A percentile compares a stretch with the other conserved stretches of the same genome.
Evolutionary conservation across 352 stramenopile species (phyloP).

Genomic region (Globisporangium ultimum): DNA sequence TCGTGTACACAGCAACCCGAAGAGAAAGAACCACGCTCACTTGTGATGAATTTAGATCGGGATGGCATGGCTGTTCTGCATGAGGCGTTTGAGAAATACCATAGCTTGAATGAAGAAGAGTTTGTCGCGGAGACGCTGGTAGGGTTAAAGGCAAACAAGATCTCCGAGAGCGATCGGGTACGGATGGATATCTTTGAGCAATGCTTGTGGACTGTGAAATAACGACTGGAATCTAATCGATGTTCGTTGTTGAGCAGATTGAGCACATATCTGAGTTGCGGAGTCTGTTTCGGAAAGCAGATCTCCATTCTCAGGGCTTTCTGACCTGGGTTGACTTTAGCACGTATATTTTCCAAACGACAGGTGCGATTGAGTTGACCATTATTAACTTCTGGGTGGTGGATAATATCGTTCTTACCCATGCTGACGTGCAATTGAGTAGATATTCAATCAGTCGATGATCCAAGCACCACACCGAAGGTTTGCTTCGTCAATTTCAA

Average conservation of each 20-base stretch:
- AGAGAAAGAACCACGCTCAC: neutral
- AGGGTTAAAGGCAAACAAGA: constrained; percentile 16
- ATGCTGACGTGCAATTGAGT: neutral
- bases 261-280: constrained; percentile 29
- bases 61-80: constrained; percentile 33
- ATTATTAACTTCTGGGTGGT: neutral
- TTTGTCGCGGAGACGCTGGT: constrained; percentile 39
- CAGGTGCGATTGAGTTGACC: constrained; percentile 19
- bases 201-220: neutral
- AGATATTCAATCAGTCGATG: constrained; percentile 5
- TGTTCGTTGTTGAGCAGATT: constrained; percentile 18
- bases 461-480: constrained; percentile 8
- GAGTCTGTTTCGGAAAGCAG: constrained; percentile 35
- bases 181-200: neutral
- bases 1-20: neutral
- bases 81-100: constrained; percentile 30
- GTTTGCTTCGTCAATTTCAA: neutral
- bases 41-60: constrained; percentile 28
- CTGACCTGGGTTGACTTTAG: constrained; percentile 50
- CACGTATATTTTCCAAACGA: constrained; percentile 34
- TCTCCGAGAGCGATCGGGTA: constrained; percentile 26
- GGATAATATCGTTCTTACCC: neutral
- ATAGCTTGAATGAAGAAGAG: constrained; percentile 32
- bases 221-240: neutral
- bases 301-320: constrained; percentile 24